Base-by-base conservation (phyloP, 2,329 filamentous ascomycete species). In the Pseudocercospora musae region DNA sequence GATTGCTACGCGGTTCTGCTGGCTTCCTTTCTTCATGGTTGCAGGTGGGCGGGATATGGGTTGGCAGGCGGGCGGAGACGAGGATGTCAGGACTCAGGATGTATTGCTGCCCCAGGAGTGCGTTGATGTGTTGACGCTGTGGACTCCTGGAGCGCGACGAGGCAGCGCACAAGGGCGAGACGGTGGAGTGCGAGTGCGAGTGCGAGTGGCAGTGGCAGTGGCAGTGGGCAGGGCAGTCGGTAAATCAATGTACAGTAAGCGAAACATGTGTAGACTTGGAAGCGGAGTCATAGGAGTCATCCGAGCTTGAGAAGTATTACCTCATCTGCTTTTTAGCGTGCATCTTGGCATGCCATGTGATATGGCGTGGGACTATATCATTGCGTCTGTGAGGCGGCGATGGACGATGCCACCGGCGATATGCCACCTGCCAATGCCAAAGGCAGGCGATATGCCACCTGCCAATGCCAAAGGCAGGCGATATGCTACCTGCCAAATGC, bases 1-100 rank as follows among this genome's bases (percentile, higher is more conserved):
- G 54, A 74, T 71, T n/a, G 71, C 72, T n/a, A 74, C 66, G 33
- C 71, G 68, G 49, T 59, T 65, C 23, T 40, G 37, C 37, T 40
- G 52, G 52, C 29, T 40, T n/a, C 25, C 29, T n/a, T 54, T 54
- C 29, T 61, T 61, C 52, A 42, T 56, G 59, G 21, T 60, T 29
- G 27, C 9, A 23, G 11, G 20, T 20, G 29, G 50, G 50, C 50
- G 29, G 44, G 18, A 10, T 23, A 48, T 48, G 44, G 5, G 11
- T 29, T 21, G 20, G 21, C 18, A 13, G 8, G 23, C 21, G 48
- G 25, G 23, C 9, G 25, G 9, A 20, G 50, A 54, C 50, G n/a
- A 33, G 50, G 50, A 11, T 20, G 18, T 27, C n/a, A n/a, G n/a
- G n/a, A n/a, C n/a, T n/a, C n/a, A n/a, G n/a, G n/a, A n/a, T n/a